phyloP scores from a whole-genome alignment of 495 filamentous ascomycete species.

The Aspergillus avenaceus region DNA sequence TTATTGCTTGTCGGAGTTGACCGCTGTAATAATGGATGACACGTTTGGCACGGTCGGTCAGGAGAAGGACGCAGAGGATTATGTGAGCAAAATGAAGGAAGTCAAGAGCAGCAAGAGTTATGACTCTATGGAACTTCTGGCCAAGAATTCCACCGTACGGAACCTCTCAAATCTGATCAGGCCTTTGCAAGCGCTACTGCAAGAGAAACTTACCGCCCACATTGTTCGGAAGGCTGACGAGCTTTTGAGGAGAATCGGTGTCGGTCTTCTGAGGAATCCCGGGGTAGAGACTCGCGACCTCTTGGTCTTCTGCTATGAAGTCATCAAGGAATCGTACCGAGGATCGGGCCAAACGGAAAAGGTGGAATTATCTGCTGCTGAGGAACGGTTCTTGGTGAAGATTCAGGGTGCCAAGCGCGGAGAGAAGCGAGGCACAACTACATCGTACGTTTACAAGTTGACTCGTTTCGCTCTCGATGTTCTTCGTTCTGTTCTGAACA shows the following conservation, averaged over 20 bases:
- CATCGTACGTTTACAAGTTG: slow-evolving; percentile 77
- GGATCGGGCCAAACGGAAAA: slow-evolving; percentile 29
- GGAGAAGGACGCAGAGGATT: slow-evolving; percentile 96
- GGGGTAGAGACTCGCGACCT: slow-evolving; percentile 70
- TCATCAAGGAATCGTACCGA: slow-evolving; percentile 81
- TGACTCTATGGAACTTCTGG: slow-evolving; percentile 93
- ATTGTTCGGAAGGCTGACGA: slow-evolving; percentile 88
- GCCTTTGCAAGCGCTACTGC: slow-evolving; percentile 71
- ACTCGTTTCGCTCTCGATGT: slow-evolving; percentile 83
- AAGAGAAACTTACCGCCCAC: slow-evolving; percentile 74
- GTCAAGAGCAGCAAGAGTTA: slow-evolving; percentile 96
- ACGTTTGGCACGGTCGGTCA: slow-evolving; percentile 93
- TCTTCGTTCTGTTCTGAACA: slow-evolving; percentile 73
- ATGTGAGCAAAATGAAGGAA: slow-evolving; percentile 93
- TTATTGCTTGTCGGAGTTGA: slow-evolving; percentile 75
- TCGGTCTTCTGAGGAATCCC: slow-evolving; percentile 76
- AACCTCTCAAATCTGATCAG: slow-evolving; percentile 69
- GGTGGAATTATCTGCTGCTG: slow-evolving; percentile 51
- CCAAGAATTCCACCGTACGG: slow-evolving; percentile 68
- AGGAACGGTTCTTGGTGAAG: slow-evolving; percentile 72
- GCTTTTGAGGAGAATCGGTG: slow-evolving; percentile 74
- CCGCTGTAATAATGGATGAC: slow-evolving; percentile 90
- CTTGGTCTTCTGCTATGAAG: slow-evolving; percentile 88
- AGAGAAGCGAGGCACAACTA: slow-evolving; percentile 57
- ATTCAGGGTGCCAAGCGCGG: slow-evolving; percentile 67